Evolutionary conservation across 2,329 filamentous ascomycete species (phyloP), one percentile per base, ranked within the genome.

Genomic region (Atkinsonella texensis): DNA sequence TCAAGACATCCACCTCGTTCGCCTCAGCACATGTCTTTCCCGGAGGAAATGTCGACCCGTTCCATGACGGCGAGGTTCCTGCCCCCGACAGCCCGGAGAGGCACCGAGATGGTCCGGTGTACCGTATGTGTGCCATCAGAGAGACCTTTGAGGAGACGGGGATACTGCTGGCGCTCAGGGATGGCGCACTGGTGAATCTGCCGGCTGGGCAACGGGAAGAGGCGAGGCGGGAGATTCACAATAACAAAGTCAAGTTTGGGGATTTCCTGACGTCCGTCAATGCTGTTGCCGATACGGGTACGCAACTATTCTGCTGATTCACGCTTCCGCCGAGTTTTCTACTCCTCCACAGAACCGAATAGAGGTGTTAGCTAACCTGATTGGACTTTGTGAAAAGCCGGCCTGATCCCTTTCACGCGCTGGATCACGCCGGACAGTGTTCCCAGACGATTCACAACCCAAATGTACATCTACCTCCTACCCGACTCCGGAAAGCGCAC

Each of bases 91-190:
- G 80, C 31, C 66, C 72, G 0, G 70, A 68, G 10, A 71, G 84
- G 12, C 89, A 96, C 60, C 66, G 73, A 11, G 90, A 96, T 63
- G 81, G 81, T 1, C 70, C 73, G 0, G 77, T 81, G 3, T 96
- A 96, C 63, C 76, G 89, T n/a, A 68, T 87, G 38, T 89, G 85
- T 6, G 93, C 90, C 0, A 80, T 97, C 23, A 76, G 93, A 7
- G 93, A 97, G 72, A 89, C 89, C 0, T 97, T 97, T 63, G 93
- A 98, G 65, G 93, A 97, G 70, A 90, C 87, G 57, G 93, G 93
- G 0, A 89, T 96, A 50, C 69, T 97, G 28, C 74, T 97, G 3
- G 88, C 87, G 0, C 72, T 65, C 50, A 60, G 56, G 52, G 72
- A 74, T 6, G 76, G 75, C 0, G 67, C 71, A 18, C 67, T 91